These are phyloP conservation scores for Podaxis mareebaensis DNA, from an alignment of 768 basidiomycete species.

Conservation along the genomic window DNA sequence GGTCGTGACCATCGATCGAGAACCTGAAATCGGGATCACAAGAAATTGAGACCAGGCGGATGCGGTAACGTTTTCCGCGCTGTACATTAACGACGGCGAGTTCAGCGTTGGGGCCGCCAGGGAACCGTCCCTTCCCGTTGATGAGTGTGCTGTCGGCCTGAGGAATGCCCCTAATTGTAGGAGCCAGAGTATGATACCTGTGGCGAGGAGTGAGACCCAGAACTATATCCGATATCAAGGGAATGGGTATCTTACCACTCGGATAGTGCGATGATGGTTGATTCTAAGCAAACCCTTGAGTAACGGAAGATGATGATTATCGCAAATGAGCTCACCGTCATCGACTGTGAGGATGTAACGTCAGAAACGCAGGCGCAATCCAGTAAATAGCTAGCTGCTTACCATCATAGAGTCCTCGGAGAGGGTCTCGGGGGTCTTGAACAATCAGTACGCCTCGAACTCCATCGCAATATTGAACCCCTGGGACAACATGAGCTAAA, in stretches of 20 bases:
- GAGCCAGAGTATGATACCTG: slow-evolving; percentile 26
- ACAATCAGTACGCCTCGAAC: slow-evolving; percentile 42
- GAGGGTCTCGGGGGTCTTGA: slow-evolving; percentile 27
- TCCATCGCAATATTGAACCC: slow-evolving; percentile 48
- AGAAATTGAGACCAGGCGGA: slow-evolving; percentile 24
- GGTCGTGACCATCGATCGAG: slow-evolving; percentile 44
- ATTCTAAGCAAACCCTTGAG: slow-evolving; percentile 29
- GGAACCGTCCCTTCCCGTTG: slow-evolving; percentile 39
- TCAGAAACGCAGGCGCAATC: background rate
- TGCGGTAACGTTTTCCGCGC: slow-evolving; percentile 31
- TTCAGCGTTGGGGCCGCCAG: slow-evolving; percentile 29
- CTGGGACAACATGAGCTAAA: slow-evolving; percentile 8
- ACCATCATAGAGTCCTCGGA: slow-evolving; percentile 19
- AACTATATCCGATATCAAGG: background rate
- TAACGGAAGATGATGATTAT: slow-evolving; percentile 24
- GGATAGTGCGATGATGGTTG: slow-evolving; percentile 39
- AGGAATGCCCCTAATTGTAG: slow-evolving; percentile 21
- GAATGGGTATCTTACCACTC: slow-evolving; percentile 31
- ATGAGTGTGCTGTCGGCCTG: slow-evolving; percentile 33
- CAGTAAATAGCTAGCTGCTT: background rate
- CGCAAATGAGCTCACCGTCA: slow-evolving; percentile 31
- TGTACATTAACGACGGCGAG: slow-evolving; percentile 36
- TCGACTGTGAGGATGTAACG: slow-evolving; percentile 24
- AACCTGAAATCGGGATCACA: slow-evolving; percentile 37
- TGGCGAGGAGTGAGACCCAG: background rate